A percentile compares a stretch with the other conserved stretches of the same genome.
These are phyloP conservation scores for Arachnopeziza araneosa DNA, from an alignment of 2,329 filamentous ascomycete genomes.

Conservation along the genomic window DNA sequence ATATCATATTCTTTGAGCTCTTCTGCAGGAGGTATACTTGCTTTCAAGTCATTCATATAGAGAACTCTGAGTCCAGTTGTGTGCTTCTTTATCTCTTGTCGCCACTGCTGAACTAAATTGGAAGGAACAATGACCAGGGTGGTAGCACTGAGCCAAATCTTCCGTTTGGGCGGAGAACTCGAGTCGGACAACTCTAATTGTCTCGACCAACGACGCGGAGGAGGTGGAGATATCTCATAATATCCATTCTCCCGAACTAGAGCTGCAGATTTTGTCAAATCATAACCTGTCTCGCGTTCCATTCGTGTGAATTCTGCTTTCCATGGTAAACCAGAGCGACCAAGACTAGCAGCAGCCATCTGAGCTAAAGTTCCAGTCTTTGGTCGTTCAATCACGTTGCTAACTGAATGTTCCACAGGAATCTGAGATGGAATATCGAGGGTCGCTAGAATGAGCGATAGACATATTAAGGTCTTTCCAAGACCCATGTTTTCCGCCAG, in stretches of 20 bases:
- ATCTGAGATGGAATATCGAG: constrained; percentile 65
- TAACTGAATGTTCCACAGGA: constrained; percentile 55
- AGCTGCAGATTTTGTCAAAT: constrained; percentile 48
- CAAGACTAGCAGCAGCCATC: constrained; percentile 69
- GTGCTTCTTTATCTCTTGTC: constrained; percentile 73
- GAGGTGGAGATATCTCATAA: constrained; percentile 50
- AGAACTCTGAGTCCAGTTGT: constrained; percentile 61
- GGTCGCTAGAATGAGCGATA: constrained; percentile 68
- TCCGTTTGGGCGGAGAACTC: constrained; percentile 35
- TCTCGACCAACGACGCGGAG: constrained; percentile 35
- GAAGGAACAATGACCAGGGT: constrained; percentile 77
- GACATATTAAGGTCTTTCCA: constrained; percentile 49
- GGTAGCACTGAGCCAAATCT: constrained; percentile 58
- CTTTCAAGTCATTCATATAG: constrained; percentile 48
- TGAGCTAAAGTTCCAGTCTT: constrained; percentile 60
- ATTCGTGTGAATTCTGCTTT: constrained; percentile 52
- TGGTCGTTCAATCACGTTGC: constrained; percentile 34
- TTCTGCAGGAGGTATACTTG: constrained; percentile 49
- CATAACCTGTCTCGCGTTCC: constrained; percentile 29
- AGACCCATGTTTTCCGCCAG: constrained; percentile 75
- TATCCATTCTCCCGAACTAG: constrained; percentile 53
- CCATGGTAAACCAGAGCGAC: constrained; percentile 62
- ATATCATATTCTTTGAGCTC: constrained; percentile 66
- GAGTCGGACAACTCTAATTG: constrained; percentile 24
- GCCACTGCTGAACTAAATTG: constrained; percentile 83